Evolutionary conservation across 495 filamentous ascomycete species (phyloP).

Genomic region (Xylaria grammica): DNA sequence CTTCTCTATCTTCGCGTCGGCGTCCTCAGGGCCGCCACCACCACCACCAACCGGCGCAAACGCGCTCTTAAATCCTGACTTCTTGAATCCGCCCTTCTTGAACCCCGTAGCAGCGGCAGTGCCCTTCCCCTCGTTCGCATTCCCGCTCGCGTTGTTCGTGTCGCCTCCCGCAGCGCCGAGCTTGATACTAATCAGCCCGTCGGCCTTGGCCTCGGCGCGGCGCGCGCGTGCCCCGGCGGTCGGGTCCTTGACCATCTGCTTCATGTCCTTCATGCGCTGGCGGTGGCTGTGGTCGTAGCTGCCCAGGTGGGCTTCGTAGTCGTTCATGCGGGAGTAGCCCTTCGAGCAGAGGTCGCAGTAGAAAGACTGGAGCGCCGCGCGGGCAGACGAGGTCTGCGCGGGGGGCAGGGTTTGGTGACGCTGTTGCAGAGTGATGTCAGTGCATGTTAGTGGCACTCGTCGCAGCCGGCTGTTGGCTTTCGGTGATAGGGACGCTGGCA

Average conservation of each 20-base stretch:
- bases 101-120: conserved; percentile 47
- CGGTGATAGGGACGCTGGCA: background rate
- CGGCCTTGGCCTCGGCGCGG: conserved; percentile 72
- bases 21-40: conserved; percentile 19
- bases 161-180: conserved; percentile 37
- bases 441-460: background rate
- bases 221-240: conserved; percentile 64
- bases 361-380: conserved; percentile 87
- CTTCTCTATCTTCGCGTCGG: conserved; percentile 24
- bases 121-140: conserved; percentile 21
- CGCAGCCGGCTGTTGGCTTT: background rate
- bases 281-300: conserved; percentile 76
- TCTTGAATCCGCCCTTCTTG: conserved; percentile 63
- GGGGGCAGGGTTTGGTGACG: conserved; percentile 58
- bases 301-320: conserved; percentile 70
- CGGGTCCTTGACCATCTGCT: conserved; percentile 66
- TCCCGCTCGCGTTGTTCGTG: conserved; percentile 6
- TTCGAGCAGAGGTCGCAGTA: conserved; percentile 78
- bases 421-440: conserved; percentile 31
- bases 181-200: conserved; percentile 66
- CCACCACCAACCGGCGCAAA: conserved; percentile 51
- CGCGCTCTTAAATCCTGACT: conserved; percentile 57
- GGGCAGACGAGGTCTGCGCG: conserved; percentile 79
- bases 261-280: conserved; percentile 70
- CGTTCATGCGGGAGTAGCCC: conserved; percentile 72